Percentiles rank a stretch among this genome's conserved stretches.
phyloP scores from a whole-genome alignment of 2,329 filamentous ascomycete genomes.

The Colletotrichum sojae region DNA sequence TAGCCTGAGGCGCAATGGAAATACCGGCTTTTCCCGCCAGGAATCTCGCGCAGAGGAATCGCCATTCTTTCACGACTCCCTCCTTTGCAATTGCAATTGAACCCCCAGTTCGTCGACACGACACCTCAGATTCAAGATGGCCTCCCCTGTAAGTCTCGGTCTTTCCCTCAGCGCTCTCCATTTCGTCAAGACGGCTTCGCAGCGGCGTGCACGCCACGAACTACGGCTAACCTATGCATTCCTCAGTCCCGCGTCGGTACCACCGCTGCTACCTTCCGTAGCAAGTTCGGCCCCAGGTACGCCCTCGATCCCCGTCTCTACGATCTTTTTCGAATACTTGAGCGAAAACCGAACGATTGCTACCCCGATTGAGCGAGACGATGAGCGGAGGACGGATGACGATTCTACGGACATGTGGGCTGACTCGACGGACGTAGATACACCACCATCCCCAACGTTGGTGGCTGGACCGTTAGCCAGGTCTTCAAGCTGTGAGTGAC shows the following conservation, averaged over 20 bases:
- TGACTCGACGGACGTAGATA: conserved; percentile 63
- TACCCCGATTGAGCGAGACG: neutral
- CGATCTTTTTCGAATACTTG: neutral
- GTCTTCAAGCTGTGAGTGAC: conserved; percentile 66
- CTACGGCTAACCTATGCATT: conserved; percentile 7
- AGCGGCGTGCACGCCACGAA: neutral
- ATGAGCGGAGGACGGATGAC: neutral
- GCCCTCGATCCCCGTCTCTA: conserved; percentile 38
- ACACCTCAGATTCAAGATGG: conserved; percentile 55
- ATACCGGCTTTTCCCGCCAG: conserved; percentile 42
- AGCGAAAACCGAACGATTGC: neutral
- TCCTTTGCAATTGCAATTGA: conserved; percentile 53
- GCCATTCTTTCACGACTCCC: conserved; percentile 37
- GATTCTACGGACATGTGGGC: conserved; percentile 25
- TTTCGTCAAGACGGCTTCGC: neutral
- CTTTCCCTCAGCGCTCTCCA: neutral
- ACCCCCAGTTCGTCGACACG: conserved; percentile 48
- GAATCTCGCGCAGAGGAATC: conserved; percentile 40
- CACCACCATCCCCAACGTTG: conserved; percentile 69
- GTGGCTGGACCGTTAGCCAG: conserved; percentile 66
- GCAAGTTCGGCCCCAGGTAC: conserved; percentile 77
- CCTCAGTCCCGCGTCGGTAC: conserved; percentile 25
- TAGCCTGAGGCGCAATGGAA: conserved; percentile 40
- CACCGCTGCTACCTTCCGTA: conserved; percentile 47
- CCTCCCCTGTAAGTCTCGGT: conserved; percentile 53